Evolutionary conservation across 2,329 filamentous ascomycete species (phyloP).

Genomic region (Alternaria longipes): DNA sequence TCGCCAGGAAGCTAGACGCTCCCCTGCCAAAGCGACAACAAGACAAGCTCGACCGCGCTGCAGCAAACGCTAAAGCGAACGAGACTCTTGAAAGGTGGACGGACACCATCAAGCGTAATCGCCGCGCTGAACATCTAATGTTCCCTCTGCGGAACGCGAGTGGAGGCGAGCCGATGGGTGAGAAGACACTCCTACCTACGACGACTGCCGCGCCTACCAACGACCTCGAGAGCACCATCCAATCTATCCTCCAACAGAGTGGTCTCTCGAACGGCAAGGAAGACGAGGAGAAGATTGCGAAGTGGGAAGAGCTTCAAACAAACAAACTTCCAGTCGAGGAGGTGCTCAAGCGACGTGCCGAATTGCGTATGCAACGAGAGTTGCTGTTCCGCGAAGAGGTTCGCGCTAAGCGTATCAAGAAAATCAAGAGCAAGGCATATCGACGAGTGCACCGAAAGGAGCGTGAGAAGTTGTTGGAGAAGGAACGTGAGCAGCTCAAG

Average conservation of each 20-base stretch:
- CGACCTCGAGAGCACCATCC: slow-evolving; percentile 85
- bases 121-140: slow-evolving; percentile 85
- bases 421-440: slow-evolving; percentile 98
- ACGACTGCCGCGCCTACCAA: slow-evolving; percentile 71
- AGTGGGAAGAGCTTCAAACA: slow-evolving; percentile 73
- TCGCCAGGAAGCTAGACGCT: slow-evolving; percentile 77
- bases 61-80: slow-evolving; percentile 89
- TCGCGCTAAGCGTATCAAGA: slow-evolving; percentile 91
- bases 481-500: slow-evolving; percentile 65
- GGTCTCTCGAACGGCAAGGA: slow-evolving; percentile 73
- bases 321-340: slow-evolving; percentile 78
- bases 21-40: slow-evolving; percentile 88
- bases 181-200: slow-evolving; percentile 70
- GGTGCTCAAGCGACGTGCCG: slow-evolving; percentile 74
- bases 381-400: slow-evolving; percentile 88
- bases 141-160: slow-evolving; percentile 85
- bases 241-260: slow-evolving; percentile 89
- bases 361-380: slow-evolving; percentile 82
- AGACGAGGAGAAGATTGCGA: slow-evolving; percentile 70
- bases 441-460: slow-evolving; percentile 89
- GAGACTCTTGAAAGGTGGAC: slow-evolving; percentile 91
- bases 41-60: slow-evolving; percentile 80
- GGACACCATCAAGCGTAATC: slow-evolving; percentile 93
- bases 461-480: slow-evolving; percentile 66
- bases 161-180: slow-evolving; percentile 66